These are phyloP conservation scores for Russula sp. DNA, from an alignment of 768 basidiomycete species.

Conservation along the genomic window DNA sequence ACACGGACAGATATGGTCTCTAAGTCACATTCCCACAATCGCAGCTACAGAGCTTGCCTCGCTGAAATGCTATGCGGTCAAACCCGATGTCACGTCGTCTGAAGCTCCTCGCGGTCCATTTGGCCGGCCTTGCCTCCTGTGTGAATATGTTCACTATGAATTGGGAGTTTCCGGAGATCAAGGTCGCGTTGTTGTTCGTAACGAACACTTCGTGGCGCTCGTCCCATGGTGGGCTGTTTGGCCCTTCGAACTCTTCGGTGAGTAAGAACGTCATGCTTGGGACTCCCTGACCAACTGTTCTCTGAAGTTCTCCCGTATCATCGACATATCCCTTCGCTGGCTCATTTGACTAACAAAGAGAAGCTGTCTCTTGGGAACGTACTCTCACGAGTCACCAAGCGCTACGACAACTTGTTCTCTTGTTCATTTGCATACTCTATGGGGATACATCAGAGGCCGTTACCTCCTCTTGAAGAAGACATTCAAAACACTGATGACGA, in stretches of 20 bases:
- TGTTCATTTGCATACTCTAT: conserved; percentile 93
- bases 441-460: conserved; percentile 87
- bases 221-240: conserved; percentile 97
- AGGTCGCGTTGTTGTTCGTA: conserved; percentile 65
- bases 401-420: conserved; percentile 76
- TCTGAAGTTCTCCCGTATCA: conserved; percentile 66
- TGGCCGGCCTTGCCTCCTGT: conserved; percentile 66
- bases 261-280: conserved; percentile 30
- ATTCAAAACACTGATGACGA: conserved; percentile 42
- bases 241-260: conserved; percentile 84
- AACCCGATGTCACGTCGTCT: conserved; percentile 38
- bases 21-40: conserved; percentile 66
- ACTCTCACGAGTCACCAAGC: conserved; percentile 59
- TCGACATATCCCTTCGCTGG: conserved; percentile 73
- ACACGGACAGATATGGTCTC: conserved; percentile 87
- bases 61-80: conserved; percentile 49
- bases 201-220: conserved; percentile 75
- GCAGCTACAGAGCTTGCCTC: conserved; percentile 64
- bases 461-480: conserved; percentile 41
- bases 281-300: conserved; percentile 13
- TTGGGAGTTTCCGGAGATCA: conserved; percentile 40
- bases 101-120: conserved; percentile 55
- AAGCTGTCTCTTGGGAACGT: conserved; percentile 61
- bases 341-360: conserved; percentile 59
- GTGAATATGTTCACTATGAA: conserved; percentile 76